Evolutionary conservation across 805 yeast species (phyloP), one percentile per base, ranked within the genome.

Genomic region (Yarrowia yakushimensis): DNA sequence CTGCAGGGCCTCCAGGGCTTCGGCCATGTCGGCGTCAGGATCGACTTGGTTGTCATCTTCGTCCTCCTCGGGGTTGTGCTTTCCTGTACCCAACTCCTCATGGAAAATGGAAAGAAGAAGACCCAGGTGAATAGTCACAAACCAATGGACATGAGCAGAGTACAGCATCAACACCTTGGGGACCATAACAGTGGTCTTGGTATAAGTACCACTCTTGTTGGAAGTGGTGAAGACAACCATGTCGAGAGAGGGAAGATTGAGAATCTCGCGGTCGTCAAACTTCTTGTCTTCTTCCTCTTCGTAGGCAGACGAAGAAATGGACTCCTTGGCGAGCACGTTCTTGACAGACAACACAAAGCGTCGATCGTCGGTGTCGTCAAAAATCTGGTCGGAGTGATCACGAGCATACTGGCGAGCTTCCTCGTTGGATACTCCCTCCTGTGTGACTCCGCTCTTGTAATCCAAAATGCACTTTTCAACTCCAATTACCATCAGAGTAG

Each of bases 231-330:
- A 43, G 2, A 70, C 22, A 1, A 70, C 64, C 23, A 71, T 34
- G 37, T 66, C 67, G 8, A 72, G 30, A 11, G 68, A 66, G 1
- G 75, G 75, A 6, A 72, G 63, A 15, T 65, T 62, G 39, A 71
- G 23, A 28, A 72, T 62, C 25, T 69, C 67, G 20, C 66, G 65
- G 10, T 64, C 62, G 20, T 55, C 65, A 31, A 23, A 50, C 42
- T 66, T 65, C 41, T 64, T 64, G 30, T 68, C 60, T 15, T 67
- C 46, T 7, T 55, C 30, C 1, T 55, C 37, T 7, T 18, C 37
- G 22, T 39, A 31, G 17, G 36, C 39, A 15, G 61, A 39, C 4
- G 61, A 39, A 10, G 28, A 28, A 18, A 55, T 39, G 23, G 46
- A 39, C 42, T 55, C 61, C 33, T 33, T 31, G 28, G 48, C 48